Conservation (phyloP, 345 rosid species). For the Camelina hispida region DNA sequence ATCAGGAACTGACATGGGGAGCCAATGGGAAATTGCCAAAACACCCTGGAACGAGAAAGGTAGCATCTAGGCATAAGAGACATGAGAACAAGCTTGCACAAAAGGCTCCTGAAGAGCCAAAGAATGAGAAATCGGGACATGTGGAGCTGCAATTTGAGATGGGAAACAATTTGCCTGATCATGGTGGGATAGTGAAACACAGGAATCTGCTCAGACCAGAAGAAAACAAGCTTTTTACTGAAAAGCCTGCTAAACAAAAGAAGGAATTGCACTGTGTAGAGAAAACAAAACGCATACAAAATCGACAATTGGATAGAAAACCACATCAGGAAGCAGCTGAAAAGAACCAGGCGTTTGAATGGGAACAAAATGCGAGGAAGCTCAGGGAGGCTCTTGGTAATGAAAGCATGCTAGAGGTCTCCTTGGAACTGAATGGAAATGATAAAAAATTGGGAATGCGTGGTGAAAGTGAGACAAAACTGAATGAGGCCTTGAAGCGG, state of each 20-base stretch:
- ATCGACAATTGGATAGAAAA: slow-evolving; percentile 29
- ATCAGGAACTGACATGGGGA: slow-evolving; percentile 50
- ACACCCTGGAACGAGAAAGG: slow-evolving; percentile 49
- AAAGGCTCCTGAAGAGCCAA: slow-evolving; percentile 50
- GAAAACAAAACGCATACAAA: slow-evolving; percentile 35
- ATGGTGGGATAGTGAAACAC: slow-evolving; percentile 43
- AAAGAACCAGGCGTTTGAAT: slow-evolving; percentile 43
- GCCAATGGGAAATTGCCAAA: slow-evolving; percentile 43
- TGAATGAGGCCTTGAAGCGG: slow-evolving; percentile 44
- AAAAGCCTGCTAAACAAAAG: slow-evolving; percentile 46
- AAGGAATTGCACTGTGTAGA: slow-evolving; percentile 41
- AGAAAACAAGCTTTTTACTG: slow-evolving; percentile 41
- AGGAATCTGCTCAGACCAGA: slow-evolving; percentile 49
- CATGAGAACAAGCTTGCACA: slow-evolving; percentile 47
- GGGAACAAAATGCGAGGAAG: slow-evolving; percentile 47
- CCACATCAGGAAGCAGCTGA: slow-evolving; percentile 20
- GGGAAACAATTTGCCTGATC: slow-evolving; percentile 45
- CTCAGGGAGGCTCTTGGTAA: slow-evolving; percentile 47
- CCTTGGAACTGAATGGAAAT: slow-evolving; percentile 29
- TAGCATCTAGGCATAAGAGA: slow-evolving; percentile 43
- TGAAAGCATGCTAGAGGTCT: slow-evolving; percentile 42
- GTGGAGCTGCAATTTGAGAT: slow-evolving; percentile 44
- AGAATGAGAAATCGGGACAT: slow-evolving; percentile 46
- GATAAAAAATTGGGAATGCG: slow-evolving; percentile 26
- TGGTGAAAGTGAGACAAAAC: slow-evolving; percentile 30